A percentile compares a stretch with the other conserved stretches of the same genome.
These are phyloP conservation scores for Parsonsia alboflavescens DNA, from an alignment of 257 asterid genomes.

Conservation along the genomic window DNA sequence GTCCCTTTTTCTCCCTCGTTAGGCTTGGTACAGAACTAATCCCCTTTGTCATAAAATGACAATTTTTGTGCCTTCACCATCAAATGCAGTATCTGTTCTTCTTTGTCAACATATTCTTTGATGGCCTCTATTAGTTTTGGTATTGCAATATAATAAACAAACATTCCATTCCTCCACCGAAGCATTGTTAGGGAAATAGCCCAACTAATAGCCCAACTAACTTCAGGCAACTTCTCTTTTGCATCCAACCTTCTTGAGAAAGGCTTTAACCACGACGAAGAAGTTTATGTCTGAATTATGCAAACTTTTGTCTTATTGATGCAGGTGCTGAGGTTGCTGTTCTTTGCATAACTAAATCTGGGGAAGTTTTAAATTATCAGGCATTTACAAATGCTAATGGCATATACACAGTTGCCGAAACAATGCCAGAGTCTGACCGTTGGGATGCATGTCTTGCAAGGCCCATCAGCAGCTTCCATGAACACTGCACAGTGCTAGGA, in stretches of 20 bases:
- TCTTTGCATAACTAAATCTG: conserved; percentile 90
- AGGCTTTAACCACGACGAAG: not conserved
- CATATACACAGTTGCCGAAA: conserved; percentile 77
- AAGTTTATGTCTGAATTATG: not conserved
- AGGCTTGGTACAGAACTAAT: not conserved
- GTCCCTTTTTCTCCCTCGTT: no score
- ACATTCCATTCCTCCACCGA: not conserved
- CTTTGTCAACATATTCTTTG: not conserved
- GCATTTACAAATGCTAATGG: conserved; percentile 82
- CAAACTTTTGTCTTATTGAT: conserved; percentile 7
- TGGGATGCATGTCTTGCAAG: conserved; percentile 92
- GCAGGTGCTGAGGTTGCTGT: conserved; percentile 98
- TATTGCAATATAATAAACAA: not conserved
- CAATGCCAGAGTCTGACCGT: conserved; percentile 89
- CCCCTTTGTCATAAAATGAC: not conserved
- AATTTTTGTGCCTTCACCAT: not conserved
- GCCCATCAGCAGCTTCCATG: conserved; percentile 85
- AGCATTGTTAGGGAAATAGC: not conserved
- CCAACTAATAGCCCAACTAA: no score
- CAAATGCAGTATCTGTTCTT: not conserved
- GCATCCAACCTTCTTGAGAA: not conserved
- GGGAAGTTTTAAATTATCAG: conserved; percentile 86
- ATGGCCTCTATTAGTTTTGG: not conserved
- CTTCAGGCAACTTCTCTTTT: not conserved
- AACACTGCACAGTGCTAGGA: conserved; percentile 57